Evolutionary conservation across 2,329 filamentous ascomycete genomes (phyloP).

Genomic region (Colletotrichum karsti): DNA sequence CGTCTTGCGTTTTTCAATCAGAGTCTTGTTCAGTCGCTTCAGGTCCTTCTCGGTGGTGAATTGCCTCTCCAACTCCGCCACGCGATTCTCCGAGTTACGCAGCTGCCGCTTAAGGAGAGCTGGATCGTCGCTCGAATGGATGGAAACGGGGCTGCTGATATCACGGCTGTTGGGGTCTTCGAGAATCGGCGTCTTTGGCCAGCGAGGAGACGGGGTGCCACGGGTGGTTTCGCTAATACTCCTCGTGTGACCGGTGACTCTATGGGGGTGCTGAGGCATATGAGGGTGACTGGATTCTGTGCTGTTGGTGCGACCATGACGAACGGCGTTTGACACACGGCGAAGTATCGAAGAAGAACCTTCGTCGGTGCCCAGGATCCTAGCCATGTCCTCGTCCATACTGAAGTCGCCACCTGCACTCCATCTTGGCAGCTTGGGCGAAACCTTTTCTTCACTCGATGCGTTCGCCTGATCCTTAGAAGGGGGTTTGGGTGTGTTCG

Average conservation of each 20-base stretch:
- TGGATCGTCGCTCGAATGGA: constrained; percentile 71
- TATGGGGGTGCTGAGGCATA: constrained; percentile 20
- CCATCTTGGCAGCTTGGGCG: constrained; percentile 76
- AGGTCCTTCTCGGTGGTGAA: constrained; percentile 72
- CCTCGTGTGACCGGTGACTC: constrained; percentile 57
- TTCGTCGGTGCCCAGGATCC: constrained; percentile 84
- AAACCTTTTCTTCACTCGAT: constrained; percentile 55
- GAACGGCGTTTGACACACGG: constrained; percentile 91
- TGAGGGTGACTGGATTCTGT: constrained; percentile 61
- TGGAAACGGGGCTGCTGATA: constrained; percentile 76
- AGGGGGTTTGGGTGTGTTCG: constrained; percentile 44
- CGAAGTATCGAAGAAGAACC: constrained; percentile 82
- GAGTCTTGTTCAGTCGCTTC: constrained; percentile 84
- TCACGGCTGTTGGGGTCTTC: constrained; percentile 60
- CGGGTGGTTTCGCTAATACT: constrained; percentile 75
- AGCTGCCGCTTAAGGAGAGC: constrained; percentile 78
- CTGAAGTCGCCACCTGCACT: constrained; percentile 88
- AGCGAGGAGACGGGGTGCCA: constrained; percentile 70
- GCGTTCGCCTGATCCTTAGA: constrained; percentile 59
- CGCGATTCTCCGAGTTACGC: constrained; percentile 81
- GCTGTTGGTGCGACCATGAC: constrained; percentile 90
- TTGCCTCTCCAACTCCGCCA: constrained; percentile 86
- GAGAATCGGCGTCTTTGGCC: constrained; percentile 73
- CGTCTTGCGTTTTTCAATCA: constrained; percentile 93
- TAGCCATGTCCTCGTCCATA: constrained; percentile 94